Evolutionary conservation across 345 rosid genomes (phyloP).

Genomic region (Citrus glauca): DNA sequence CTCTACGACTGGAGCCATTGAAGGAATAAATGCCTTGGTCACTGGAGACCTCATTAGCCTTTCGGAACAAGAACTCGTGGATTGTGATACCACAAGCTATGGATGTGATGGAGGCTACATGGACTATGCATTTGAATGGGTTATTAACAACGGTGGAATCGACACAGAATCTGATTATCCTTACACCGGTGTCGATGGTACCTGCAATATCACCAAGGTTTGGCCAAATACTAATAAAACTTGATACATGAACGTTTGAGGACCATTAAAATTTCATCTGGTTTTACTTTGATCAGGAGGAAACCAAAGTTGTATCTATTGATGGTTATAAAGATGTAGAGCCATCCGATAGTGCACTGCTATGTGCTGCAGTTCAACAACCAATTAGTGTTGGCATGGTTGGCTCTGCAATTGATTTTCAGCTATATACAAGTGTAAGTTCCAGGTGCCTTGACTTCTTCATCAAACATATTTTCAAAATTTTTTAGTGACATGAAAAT

Average conservation of each 20-base stretch:
- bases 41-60: conserved; percentile 57
- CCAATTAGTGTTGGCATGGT: conserved; percentile 76
- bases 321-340: conserved; percentile 67
- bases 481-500: not conserved
- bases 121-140: conserved; percentile 82
- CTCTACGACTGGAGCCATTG: conserved; percentile 67
- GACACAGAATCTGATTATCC: conserved; percentile 59
- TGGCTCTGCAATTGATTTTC: conserved; percentile 71
- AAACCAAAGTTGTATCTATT: conserved; percentile 44
- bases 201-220: conserved; percentile 61
- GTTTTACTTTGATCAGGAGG: conserved; percentile 39
- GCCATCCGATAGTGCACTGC: conserved; percentile 53
- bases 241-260: too few species aligned
- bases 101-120: conserved; percentile 80
- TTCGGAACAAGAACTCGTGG: conserved; percentile 70
- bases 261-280: not conserved
- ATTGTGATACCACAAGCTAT: conserved; percentile 51
- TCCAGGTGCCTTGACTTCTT: not conserved
- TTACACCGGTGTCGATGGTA: conserved; percentile 51
- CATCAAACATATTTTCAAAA: not conserved
- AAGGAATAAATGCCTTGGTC: conserved; percentile 60
- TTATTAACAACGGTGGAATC: conserved; percentile 61
- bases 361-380: conserved; percentile 62
- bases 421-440: conserved; percentile 69
- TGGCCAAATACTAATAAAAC: not conserved